Evolutionary conservation across 106 monocot genomes (phyloP).

Genomic region (Acorus gramineus): DNA sequence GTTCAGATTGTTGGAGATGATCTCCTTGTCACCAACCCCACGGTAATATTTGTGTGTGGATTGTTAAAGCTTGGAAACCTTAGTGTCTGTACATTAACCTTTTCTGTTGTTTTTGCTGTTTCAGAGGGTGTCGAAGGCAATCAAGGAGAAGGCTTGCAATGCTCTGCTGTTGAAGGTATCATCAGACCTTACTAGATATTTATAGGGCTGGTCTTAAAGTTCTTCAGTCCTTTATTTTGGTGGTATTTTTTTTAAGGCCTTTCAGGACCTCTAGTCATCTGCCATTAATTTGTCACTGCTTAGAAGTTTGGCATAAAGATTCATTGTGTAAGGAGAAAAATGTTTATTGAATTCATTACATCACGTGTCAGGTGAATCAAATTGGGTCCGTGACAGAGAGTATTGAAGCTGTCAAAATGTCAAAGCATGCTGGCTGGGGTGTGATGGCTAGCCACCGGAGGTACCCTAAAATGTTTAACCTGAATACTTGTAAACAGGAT

Average conservation of each 20-base stretch:
- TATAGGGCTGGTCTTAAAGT: no score
- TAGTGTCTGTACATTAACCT: not conserved
- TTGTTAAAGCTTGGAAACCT: no score
- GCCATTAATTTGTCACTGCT: no score
- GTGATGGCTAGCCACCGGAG: constrained; percentile 98
- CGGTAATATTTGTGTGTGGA: constrained; percentile 22
- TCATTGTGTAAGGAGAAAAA: not conserved
- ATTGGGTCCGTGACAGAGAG: constrained; percentile 99
- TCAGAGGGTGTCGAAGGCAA: constrained; percentile 91
- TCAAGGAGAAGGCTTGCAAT: constrained; percentile 88
- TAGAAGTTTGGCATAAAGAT: not conserved
- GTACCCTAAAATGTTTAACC: constrained; percentile 11
- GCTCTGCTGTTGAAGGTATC: constrained; percentile 94
- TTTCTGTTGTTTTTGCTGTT: constrained; percentile 1
- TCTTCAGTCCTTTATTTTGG: not conserved
- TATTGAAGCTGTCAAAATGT: constrained; percentile 97
- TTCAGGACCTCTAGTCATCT: not conserved
- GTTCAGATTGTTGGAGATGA: constrained; percentile 99
- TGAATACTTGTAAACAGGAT: no score
- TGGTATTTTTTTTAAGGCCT: not conserved
- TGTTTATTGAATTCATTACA: not conserved
- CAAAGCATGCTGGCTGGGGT: constrained; percentile 96
- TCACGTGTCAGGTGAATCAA: constrained; percentile 68
- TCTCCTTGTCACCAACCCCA: constrained; percentile 97
- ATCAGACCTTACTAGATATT: no score